These are phyloP conservation scores for Geosmithia morbida DNA, from an alignment of 2,329 filamentous ascomycete genomes.

Conservation along the genomic window DNA sequence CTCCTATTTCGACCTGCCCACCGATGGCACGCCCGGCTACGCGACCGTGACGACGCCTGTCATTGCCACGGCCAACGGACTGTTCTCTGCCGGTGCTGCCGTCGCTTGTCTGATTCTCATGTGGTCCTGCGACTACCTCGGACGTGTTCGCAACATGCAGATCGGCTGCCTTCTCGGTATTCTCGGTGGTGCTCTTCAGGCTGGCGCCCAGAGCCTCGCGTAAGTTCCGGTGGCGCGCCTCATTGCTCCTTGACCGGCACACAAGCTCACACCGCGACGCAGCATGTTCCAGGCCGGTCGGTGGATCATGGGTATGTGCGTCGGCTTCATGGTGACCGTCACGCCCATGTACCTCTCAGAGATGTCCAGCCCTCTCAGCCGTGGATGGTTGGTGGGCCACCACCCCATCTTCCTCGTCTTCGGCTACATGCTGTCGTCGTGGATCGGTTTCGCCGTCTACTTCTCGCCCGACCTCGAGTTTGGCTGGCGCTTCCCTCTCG, in stretches of 20 bases:
- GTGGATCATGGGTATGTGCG: slow-evolving; percentile 27
- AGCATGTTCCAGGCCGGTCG: slow-evolving; percentile 25
- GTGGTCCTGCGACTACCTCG: slow-evolving; percentile 29
- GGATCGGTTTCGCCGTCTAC: slow-evolving; percentile 20
- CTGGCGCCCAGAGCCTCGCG: slow-evolving; percentile 25
- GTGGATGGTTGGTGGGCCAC: slow-evolving; percentile 34
- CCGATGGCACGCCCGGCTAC: slow-evolving; percentile 26
- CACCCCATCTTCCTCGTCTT: slow-evolving; percentile 30
- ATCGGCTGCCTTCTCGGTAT: slow-evolving; percentile 26
- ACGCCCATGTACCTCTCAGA: slow-evolving; percentile 19
- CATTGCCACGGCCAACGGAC: slow-evolving; percentile 32
- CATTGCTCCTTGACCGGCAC: background rate
- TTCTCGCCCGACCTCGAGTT: slow-evolving; percentile 16
- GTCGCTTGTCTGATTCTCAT: slow-evolving; percentile 31
- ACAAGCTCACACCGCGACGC: background rate
- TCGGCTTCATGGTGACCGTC: slow-evolving; percentile 20
- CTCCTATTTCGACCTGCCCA: slow-evolving; percentile 29
- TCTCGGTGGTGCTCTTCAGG: slow-evolving; percentile 30
- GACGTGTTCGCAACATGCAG: slow-evolving; percentile 28
- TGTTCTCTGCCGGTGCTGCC: slow-evolving; percentile 32
- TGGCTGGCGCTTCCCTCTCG: slow-evolving; percentile 27
- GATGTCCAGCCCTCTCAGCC: slow-evolving; percentile 20
- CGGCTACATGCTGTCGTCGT: slow-evolving; percentile 26
- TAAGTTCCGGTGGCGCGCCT: no score
- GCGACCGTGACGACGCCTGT: slow-evolving; percentile 26